Evolutionary conservation across 2,329 filamentous ascomycete species (phyloP), one percentile per base, ranked within the genome.

Genomic region (Claviceps spartinae): DNA sequence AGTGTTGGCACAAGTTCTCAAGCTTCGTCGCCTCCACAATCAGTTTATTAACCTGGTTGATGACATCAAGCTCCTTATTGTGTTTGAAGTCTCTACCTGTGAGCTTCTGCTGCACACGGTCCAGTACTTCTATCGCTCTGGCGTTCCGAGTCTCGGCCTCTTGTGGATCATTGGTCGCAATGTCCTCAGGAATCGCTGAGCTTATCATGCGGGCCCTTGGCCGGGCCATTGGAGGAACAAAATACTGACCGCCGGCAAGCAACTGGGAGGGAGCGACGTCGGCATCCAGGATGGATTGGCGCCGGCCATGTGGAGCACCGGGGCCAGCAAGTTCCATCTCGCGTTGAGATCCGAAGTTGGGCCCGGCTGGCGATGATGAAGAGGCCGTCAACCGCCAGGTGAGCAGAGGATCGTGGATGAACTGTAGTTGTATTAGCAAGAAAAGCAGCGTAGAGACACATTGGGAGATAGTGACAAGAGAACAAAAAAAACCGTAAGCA

Each of bases 361-460:
- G 83, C 0, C 83, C 83, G 13, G 78, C 67, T 1, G 82, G 82
- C 34, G 78, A 82, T 9, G 76, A 73, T 9, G 77, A 75, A 8
- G 77, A 75, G 51, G 76, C 81, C 36, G 80, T 84, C 40, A 99
- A 79, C 60, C 93, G 85, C 93, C 93, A 99, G 48, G 90, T 98
- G 51, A 98, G 85, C 43, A 99, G 79, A n/a, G 94, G 93, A 67
- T 99, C 93, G 66, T 99, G 94, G 59, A 99, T 96, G 71, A 99
- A 99, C 87, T 93, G 63, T 7, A 11, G 22, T n/a, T 22, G 20
- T 47, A 37, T 51, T n/a, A 46, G 41, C 37, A 37, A 46, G 34
- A 44, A 48, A 14, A 6, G 3, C 14, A 26, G 9, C 30, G 30
- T 34, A 46, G 9, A 11, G n/a, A 11, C 16, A 45, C 8, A 45